These are phyloP conservation scores for Helichrysum umbraculigerum DNA, from an alignment of 129 eudicot genomes.

Conservation along the genomic window DNA sequence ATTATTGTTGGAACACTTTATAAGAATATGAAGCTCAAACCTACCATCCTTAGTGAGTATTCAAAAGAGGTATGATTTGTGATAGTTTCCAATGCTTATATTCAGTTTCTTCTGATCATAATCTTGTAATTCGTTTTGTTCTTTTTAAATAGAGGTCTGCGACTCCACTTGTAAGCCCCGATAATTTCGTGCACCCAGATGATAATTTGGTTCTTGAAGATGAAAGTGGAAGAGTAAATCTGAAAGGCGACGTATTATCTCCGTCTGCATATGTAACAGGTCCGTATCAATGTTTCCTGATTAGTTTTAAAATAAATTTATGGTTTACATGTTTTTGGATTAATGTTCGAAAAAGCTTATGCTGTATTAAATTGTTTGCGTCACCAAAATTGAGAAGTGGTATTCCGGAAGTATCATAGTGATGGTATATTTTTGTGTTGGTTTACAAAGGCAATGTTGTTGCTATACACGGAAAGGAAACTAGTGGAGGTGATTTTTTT, in stretches of 20 bases:
- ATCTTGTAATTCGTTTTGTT: neutral
- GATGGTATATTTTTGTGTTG: conserved; percentile 27
- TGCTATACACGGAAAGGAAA: conserved; percentile 86
- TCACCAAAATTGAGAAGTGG: conserved; percentile 10
- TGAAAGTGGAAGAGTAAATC: conserved; percentile 91
- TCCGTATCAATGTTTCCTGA: conserved; percentile 32
- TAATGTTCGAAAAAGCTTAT: neutral
- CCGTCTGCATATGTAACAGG: conserved; percentile 95
- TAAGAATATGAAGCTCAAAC: conserved; percentile 96
- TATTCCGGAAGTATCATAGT: conserved; percentile 2
- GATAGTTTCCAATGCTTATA: conserved; percentile 7
- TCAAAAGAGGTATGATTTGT: conserved; percentile 74
- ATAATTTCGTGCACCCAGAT: conserved; percentile 78
- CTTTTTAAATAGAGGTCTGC: conserved; percentile 59
- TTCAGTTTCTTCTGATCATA: conserved; percentile 9
- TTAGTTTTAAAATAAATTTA: neutral
- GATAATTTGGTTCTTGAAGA: conserved; percentile 87
- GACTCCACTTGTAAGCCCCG: conserved; percentile 68
- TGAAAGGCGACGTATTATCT: conserved; percentile 52
- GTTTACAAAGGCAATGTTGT: conserved; percentile 63
- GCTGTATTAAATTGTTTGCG: neutral
- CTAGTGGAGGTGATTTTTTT: conserved; percentile 67
- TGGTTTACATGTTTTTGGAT: neutral
- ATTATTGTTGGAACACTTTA: conserved; percentile 90
- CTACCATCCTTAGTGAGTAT: conserved; percentile 80